Evolutionary conservation across 2,329 filamentous ascomycete species (phyloP).

Genomic region (Nectriaceae sp.): DNA sequence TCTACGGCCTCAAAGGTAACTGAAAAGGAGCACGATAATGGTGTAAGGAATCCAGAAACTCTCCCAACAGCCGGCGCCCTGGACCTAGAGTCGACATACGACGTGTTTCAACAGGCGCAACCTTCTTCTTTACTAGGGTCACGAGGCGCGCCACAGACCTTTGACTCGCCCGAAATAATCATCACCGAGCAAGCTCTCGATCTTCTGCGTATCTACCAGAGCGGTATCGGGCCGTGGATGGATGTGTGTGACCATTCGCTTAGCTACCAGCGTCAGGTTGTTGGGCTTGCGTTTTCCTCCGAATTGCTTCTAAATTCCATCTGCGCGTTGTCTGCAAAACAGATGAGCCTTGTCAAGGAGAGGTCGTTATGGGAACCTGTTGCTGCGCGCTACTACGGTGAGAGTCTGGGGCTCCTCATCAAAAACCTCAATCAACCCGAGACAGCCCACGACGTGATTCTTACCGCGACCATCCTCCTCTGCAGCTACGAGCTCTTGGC

Average conservation of each 20-base stretch:
- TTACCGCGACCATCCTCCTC: constrained; percentile 7
- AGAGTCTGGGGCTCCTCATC: constrained; percentile 2
- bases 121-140: not conserved
- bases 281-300: constrained; percentile 2
- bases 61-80: not conserved
- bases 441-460: not conserved
- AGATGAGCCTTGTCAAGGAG: constrained; percentile 2
- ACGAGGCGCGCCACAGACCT: not conserved
- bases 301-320: constrained; percentile 3
- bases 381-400: constrained; percentile 5
- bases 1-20: not conserved
- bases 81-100: not conserved
- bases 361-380: constrained; percentile 1
- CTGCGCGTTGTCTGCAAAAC: constrained; percentile 10
- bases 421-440: not conserved
- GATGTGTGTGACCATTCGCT: constrained; percentile 7
- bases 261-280: constrained; percentile 6
- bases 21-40: not conserved
- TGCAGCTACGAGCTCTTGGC: constrained; percentile 10
- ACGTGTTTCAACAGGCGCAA: not conserved
- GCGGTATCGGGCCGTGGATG: constrained; percentile 7
- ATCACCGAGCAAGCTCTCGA: constrained; percentile 1
- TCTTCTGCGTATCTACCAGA: constrained; percentile 4
- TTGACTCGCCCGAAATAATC: not conserved
- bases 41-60: not conserved